Evolutionary conservation across 805 yeast species (phyloP), one percentile per base, ranked within the genome.

Genomic region (Candida odintsovae): DNA sequence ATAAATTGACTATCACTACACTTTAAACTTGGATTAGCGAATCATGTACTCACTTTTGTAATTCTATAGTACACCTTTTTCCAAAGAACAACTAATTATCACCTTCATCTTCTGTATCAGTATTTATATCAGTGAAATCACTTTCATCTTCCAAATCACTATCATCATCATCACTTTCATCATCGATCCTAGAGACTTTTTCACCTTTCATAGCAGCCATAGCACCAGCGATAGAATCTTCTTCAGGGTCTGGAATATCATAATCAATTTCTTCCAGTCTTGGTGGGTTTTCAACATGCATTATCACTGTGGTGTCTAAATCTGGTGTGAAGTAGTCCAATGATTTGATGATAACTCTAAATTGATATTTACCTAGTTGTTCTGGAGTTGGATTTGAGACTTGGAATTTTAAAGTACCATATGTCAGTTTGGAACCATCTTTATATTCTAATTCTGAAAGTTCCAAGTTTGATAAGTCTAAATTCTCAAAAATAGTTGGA

Each of bases 281-380:
- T 42, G 82, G 76, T 29, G 82, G 77, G 20, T 78, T 73, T 55
- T 77, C 72, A 31, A 90, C 95, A n/a, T 76, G 71, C 83, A 90
- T 76, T 21, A 69, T 68, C 41, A 88, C 66, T 10, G 90, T 84
- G 50, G 83, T 75, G 53, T 83, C 88, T 21, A 88, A 63, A 62
- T 92, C 97, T 18, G 78, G 67, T 6, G 96, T 96, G 63, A 87
- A 88, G 64, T 88, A 90, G 40, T 86, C 81, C 44, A 86, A 76
- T 46, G 86, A 83, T 59, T 81, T 80, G 59, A 92, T 64, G 21
- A 82, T 67, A 16, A 90, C 70, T 67, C 90, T 77, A 72, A 87
- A 87, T 53, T 78, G 82, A 59, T 68, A 78, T 38, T 68, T 70
- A 38, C 95, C 96, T 16, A 69, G 68, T 46, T 74, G 74, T 18